Conservation (phyloP, 805 yeast species). For the Danielozyma ontarioensis region DNA sequence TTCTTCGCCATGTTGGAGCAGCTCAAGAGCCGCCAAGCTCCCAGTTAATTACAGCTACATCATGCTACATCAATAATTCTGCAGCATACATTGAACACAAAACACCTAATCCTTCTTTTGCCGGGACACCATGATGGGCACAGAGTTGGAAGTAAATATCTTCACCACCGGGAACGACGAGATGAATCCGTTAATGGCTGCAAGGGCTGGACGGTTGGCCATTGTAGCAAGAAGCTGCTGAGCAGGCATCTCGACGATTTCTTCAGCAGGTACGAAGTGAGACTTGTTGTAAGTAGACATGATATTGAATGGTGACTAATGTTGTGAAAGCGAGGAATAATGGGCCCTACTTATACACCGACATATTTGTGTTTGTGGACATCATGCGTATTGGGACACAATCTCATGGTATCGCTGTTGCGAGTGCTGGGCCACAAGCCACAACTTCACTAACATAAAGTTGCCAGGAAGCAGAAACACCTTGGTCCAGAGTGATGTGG, state of each 20-base stretch:
- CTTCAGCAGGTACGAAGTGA: neutral
- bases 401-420: neutral
- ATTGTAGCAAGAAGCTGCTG: constrained; percentile 50
- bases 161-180: constrained; percentile 57
- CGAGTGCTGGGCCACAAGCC: constrained; percentile 4
- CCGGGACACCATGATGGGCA: constrained; percentile 46
- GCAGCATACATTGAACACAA: too few relatives aligned
- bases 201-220: constrained; percentile 49
- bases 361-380: neutral
- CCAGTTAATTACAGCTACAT: too few relatives aligned
- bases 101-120: too few relatives aligned
- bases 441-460: constrained; percentile 5
- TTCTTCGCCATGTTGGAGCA: too few relatives aligned
- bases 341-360: neutral
- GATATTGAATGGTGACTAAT: neutral
- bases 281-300: constrained; percentile 1
- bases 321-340: neutral
- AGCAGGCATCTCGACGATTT: constrained; percentile 22
- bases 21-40: too few relatives aligned
- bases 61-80: too few relatives aligned
- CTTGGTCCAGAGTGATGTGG: neutral
- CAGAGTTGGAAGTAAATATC: constrained; percentile 55
- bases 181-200: constrained; percentile 52
- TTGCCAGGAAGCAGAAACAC: neutral
- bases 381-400: neutral